Percentiles rank a stretch among this genome's conserved stretches.
Evolutionary conservation across 768 basidiomycete species (phyloP).

Genomic region (Trametes cubensis): DNA sequence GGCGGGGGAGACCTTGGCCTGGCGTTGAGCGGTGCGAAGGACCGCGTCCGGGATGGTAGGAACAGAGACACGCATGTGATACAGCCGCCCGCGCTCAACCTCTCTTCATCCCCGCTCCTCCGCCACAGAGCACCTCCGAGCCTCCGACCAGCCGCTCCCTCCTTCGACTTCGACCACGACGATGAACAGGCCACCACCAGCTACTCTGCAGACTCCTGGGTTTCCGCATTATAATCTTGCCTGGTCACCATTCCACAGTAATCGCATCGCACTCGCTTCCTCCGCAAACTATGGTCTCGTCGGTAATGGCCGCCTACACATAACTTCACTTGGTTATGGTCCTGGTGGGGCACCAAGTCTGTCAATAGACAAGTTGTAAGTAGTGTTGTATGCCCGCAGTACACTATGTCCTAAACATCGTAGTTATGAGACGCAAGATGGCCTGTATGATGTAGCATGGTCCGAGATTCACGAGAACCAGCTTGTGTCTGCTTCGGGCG

Average conservation of each 20-base stretch:
- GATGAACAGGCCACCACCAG: conserved; percentile 50
- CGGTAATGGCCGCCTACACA: conserved; percentile 88
- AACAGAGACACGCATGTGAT: conserved; percentile 74
- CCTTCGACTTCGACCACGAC: conserved; percentile 18
- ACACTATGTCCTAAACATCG: conserved; percentile 45
- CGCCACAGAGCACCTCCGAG: background rate
- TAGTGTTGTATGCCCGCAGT: background rate
- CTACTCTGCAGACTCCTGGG: conserved; percentile 69
- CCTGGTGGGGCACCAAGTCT: conserved; percentile 48
- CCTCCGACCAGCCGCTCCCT: background rate
- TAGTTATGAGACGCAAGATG: conserved; percentile 90
- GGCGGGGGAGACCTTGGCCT: conserved; percentile 44
- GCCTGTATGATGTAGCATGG: conserved; percentile 91
- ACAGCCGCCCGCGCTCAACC: conserved; percentile 19
- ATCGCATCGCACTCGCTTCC: conserved; percentile 76
- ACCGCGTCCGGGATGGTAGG: conserved; percentile 70
- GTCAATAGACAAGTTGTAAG: conserved; percentile 71
- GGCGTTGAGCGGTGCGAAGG: conserved; percentile 44
- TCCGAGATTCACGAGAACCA: conserved; percentile 95
- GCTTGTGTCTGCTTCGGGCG: conserved; percentile 84
- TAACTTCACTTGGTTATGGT: conserved; percentile 55
- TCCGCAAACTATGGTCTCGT: conserved; percentile 94
- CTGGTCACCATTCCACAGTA: conserved; percentile 85
- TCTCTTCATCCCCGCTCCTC: conserved; percentile 11
- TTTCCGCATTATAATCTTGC: conserved; percentile 82